Conservation (phyloP, 2,329 filamentous ascomycete genomes). For the Lachnellula occidentalis region DNA sequence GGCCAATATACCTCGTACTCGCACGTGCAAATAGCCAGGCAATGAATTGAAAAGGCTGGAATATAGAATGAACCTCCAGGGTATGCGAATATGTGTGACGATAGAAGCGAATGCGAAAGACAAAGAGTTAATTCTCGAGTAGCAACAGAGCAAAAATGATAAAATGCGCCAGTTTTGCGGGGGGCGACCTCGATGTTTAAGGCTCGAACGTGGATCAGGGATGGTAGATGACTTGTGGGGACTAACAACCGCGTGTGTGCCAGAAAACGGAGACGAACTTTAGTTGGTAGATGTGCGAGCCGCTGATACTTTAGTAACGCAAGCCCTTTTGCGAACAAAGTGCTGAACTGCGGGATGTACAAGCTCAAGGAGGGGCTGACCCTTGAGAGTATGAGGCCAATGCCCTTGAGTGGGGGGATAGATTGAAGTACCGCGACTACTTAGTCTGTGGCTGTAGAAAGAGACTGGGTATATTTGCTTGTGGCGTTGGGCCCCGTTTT, state of each 20-base stretch:
- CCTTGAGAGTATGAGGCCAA: constrained; percentile 3
- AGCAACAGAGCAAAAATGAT: constrained; percentile 10
- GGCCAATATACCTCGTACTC: constrained; percentile 18
- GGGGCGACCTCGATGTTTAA: constrained; percentile 13
- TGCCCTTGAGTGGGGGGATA: background rate
- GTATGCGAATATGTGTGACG: constrained; percentile 18
- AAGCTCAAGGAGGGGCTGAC: background rate
- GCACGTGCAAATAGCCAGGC: constrained; percentile 19
- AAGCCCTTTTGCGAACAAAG: constrained; percentile 13
- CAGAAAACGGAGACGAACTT: constrained; percentile 18
- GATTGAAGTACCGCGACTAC: constrained; percentile 15
- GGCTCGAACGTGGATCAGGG: constrained; percentile 13
- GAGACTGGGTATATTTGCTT: constrained; percentile 9
- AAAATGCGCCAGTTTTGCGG: constrained; percentile 12
- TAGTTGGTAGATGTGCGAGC: constrained; percentile 16
- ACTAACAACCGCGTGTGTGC: constrained; percentile 21
- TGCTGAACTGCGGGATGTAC: constrained; percentile 8
- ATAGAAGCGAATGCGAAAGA: constrained; percentile 9
- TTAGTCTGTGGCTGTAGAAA: constrained; percentile 6
- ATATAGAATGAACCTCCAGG: constrained; percentile 25
- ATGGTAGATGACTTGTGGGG: constrained; percentile 22
- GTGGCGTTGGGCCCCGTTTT: constrained; percentile 16
- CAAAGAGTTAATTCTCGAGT: constrained; percentile 13
- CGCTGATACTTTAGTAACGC: constrained; percentile 20
- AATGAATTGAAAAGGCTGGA: constrained; percentile 13